These are phyloP conservation scores for Acanthochlamys bracteata DNA, from an alignment of 106 monocot genomes.

Conservation along the genomic window DNA sequence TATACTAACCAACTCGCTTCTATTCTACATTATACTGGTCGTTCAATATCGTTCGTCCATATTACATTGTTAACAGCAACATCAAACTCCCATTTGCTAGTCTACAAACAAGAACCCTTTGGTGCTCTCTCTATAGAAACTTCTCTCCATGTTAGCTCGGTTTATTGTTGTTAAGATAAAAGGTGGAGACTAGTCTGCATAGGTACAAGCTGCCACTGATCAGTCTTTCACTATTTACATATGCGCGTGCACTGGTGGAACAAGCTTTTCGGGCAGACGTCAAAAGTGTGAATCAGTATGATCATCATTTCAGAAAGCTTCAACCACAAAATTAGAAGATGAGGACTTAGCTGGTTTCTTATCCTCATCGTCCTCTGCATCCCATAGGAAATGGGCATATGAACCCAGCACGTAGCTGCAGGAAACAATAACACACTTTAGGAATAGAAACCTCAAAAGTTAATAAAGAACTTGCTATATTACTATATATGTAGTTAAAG, in stretches of 20 bases:
- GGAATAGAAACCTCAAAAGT: background rate
- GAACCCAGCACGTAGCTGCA: conserved; percentile 11
- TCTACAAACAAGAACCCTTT: no score
- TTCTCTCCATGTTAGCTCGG: no score
- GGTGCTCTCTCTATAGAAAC: no score
- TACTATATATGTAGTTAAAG: no score
- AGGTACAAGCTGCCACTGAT: no score
- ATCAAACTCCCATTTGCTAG: no score
- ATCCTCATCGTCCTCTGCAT: conserved; percentile 1
- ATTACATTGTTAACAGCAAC: no score
- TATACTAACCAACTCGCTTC: no score
- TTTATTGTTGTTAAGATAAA: no score
- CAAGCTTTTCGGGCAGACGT: background rate
- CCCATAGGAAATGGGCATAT: conserved; percentile 9
- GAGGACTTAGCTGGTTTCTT: background rate
- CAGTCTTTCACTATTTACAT: background rate
- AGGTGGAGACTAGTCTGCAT: no score
- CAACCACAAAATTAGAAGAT: background rate
- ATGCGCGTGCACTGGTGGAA: background rate
- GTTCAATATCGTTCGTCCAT: no score
- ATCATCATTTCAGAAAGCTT: conserved; percentile 2
- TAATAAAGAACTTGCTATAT: background rate
- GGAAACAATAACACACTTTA: background rate
- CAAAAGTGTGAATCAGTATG: background rate
- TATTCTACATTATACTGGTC: no score